Percentiles rank a stretch among this genome's conserved stretches.
These are phyloP conservation scores for Suhomyces terraborum DNA, from an alignment of 1,139 yeast species.

Conservation along the genomic window DNA sequence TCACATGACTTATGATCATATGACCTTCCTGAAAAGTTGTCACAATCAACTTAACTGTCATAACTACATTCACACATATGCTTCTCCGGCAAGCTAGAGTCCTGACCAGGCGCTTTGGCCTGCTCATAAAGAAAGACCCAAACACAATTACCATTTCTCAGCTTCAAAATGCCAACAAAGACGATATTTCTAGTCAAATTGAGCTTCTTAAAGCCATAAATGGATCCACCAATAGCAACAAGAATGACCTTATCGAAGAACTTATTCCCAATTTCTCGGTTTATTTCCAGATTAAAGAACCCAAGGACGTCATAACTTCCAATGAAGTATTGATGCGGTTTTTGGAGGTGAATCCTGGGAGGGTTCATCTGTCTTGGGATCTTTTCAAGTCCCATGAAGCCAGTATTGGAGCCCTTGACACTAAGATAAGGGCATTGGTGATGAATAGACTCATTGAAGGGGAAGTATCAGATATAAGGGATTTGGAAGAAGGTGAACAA, in stretches of 20 bases:
- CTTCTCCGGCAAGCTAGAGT: neutral
- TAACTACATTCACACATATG: neutral
- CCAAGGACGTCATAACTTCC: slow-evolving; percentile 16
- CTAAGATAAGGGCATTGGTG: slow-evolving; percentile 21
- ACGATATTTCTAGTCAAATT: slow-evolving; percentile 10
- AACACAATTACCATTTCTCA: slow-evolving; percentile 15
- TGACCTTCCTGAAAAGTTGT: neutral
- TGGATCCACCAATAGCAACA: slow-evolving; percentile 13
- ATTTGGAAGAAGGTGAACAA: slow-evolving; percentile 9
- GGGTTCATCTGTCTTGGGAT: slow-evolving; percentile 41
- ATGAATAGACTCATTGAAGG: slow-evolving; percentile 27
- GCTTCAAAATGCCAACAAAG: slow-evolving; percentile 7
- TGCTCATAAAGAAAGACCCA: slow-evolving; percentile 14
- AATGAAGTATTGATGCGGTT: slow-evolving; percentile 21
- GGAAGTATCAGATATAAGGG: slow-evolving; percentile 9
- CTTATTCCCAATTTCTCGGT: slow-evolving; percentile 36
- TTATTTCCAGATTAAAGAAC: slow-evolving; percentile 27
- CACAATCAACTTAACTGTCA: neutral
- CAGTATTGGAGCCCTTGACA: slow-evolving; percentile 12
- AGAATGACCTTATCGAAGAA: slow-evolving; percentile 17
- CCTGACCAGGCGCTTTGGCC: slow-evolving; percentile 4
- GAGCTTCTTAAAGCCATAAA: slow-evolving; percentile 16
- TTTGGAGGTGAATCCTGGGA: slow-evolving; percentile 41
- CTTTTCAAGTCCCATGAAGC: slow-evolving; percentile 30
- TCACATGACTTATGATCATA: neutral